Conservation (phyloP, 495 filamentous ascomycete species). For the Umbilicaria muhlenbergii region DNA sequence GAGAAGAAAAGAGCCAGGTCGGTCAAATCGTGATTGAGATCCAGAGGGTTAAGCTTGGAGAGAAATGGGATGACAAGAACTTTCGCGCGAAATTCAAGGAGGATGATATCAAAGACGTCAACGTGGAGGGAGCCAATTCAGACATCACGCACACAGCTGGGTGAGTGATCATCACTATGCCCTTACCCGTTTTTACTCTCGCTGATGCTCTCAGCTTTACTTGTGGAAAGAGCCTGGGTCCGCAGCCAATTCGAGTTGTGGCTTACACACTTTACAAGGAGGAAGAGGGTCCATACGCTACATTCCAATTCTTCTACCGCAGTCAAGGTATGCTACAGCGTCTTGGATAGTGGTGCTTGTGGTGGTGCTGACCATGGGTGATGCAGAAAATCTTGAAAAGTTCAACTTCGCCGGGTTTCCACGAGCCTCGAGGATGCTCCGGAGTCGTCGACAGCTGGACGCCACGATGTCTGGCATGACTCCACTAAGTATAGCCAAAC, state of each 20-base stretch:
- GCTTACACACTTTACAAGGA: slow-evolving; percentile 2
- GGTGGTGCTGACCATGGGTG: neutral
- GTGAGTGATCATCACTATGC: neutral
- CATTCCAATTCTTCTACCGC: slow-evolving; percentile 16
- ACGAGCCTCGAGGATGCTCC: neutral
- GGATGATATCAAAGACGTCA: slow-evolving; percentile 8
- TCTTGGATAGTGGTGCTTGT: neutral
- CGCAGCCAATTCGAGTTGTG: neutral
- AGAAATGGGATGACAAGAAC: slow-evolving; percentile 1
- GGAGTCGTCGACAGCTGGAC: neutral
- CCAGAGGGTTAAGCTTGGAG: slow-evolving; percentile 10
- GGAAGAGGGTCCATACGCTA: slow-evolving; percentile 10
- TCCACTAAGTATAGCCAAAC: slow-evolving; percentile 7
- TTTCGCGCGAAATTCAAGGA: slow-evolving; percentile 3
- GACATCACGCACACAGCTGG: slow-evolving; percentile 12
- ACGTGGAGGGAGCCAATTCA: neutral
- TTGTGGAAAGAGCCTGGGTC: neutral
- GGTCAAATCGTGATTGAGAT: slow-evolving; percentile 18
- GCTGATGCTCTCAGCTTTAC: neutral
- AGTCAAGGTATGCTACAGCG: slow-evolving; percentile 9
- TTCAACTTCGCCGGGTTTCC: slow-evolving; percentile 10
- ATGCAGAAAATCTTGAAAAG: slow-evolving; percentile 6
- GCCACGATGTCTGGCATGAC: slow-evolving; percentile 2
- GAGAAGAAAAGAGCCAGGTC: slow-evolving; percentile 4
- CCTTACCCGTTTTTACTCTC: neutral